These are phyloP conservation scores for Trametes versicolor DNA, from an alignment of 1,284 basidiomycete genomes.

Conservation along the genomic window DNA sequence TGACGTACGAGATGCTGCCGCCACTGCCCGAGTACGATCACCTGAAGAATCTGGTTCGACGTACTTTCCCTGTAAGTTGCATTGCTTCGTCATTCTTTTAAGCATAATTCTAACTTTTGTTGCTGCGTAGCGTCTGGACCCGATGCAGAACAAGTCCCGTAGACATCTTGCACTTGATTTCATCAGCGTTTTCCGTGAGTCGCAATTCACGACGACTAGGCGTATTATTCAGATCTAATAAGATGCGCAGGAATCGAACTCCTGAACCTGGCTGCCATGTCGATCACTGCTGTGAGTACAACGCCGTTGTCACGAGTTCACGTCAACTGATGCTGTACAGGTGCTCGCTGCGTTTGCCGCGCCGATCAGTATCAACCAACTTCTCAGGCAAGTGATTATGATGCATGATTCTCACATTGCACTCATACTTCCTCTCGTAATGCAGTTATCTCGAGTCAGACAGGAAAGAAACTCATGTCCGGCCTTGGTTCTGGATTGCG, in stretches of 20 bases:
- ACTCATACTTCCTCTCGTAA: background rate
- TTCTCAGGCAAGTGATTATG: slow-evolving; percentile 19
- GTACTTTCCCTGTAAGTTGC: slow-evolving; percentile 44
- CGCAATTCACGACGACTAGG: background rate
- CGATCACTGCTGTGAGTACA: slow-evolving; percentile 24
- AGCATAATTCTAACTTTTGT: background rate
- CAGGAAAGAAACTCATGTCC: slow-evolving; percentile 46
- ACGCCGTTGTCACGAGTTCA: background rate
- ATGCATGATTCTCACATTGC: background rate
- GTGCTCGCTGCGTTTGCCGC: slow-evolving; percentile 47
- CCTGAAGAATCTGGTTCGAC: slow-evolving; percentile 50
- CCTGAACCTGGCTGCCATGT: slow-evolving; percentile 36
- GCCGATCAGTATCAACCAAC: slow-evolving; percentile 56
- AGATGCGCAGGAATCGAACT: slow-evolving; percentile 35
- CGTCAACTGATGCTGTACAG: slow-evolving; percentile 16
- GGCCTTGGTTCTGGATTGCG: slow-evolving; percentile 71
- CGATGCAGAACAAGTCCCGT: slow-evolving; percentile 36
- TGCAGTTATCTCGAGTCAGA: slow-evolving; percentile 54
- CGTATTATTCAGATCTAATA: background rate
- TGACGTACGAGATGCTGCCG: slow-evolving; percentile 49
- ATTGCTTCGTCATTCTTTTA: background rate
- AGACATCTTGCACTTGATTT: slow-evolving; percentile 43
- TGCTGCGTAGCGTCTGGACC: slow-evolving; percentile 43
- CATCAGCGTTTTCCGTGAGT: slow-evolving; percentile 37
- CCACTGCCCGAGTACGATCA: slow-evolving; percentile 59